Percentiles rank a stretch among this genome's conserved stretches.
Evolutionary conservation across 1,284 basidiomycete species (phyloP).

Genomic region (Grifola frondosa): DNA sequence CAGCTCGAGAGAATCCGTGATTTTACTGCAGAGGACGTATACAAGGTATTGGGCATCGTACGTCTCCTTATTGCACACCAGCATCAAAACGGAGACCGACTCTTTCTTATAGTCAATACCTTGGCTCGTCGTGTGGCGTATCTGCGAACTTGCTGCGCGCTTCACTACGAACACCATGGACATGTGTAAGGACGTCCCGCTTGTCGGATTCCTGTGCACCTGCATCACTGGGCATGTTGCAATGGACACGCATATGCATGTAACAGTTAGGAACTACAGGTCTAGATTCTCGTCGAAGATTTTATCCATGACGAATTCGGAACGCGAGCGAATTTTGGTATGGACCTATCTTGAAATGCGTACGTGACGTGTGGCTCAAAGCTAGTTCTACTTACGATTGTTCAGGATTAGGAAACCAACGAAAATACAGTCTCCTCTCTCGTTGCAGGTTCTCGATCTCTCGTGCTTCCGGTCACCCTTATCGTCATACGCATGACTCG

Average conservation of each 20-base stretch:
- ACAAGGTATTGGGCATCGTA: conserved; percentile 7
- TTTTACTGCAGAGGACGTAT: conserved; percentile 9
- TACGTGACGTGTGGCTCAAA: too few relatives aligned
- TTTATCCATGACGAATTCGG: conserved; percentile 9
- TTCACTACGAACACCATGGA: conserved; percentile 12
- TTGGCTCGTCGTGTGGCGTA: conserved; percentile 13
- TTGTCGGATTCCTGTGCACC: conserved; percentile 9
- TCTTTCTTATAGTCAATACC: conserved; percentile 12
- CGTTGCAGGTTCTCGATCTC: too few relatives aligned
- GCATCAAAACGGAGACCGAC: conserved; percentile 10
- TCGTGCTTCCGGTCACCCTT: too few relatives aligned
- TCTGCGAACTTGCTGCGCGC: conserved; percentile 13
- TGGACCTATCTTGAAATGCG: too few relatives aligned
- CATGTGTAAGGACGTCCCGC: conserved; percentile 13
- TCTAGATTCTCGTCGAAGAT: conserved; percentile 12
- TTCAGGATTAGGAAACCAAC: too few relatives aligned
- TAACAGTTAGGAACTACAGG: not conserved
- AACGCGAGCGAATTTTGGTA: conserved; percentile 8
- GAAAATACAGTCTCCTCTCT: too few relatives aligned
- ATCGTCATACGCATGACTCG: too few relatives aligned
- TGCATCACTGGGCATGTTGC: conserved; percentile 9
- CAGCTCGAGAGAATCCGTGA: conserved; percentile 5
- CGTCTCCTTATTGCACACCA: conserved; percentile 15
- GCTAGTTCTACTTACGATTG: too few relatives aligned
- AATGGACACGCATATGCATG: not conserved